These are phyloP conservation scores for Chaetomium tenue DNA, from an alignment of 495 filamentous ascomycete genomes.

Conservation along the genomic window DNA sequence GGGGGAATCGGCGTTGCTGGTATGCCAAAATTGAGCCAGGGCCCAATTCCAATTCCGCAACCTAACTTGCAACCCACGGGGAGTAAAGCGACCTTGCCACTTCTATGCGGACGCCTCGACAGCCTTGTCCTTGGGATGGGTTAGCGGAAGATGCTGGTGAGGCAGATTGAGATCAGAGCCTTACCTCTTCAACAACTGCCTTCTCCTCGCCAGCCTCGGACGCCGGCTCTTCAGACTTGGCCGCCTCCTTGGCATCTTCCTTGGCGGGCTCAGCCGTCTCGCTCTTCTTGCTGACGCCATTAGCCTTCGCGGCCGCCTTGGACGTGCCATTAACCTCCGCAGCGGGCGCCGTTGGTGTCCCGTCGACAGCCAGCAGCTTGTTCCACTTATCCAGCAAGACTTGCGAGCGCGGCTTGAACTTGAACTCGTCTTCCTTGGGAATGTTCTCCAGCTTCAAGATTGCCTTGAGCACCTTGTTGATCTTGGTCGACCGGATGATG, in stretches of 20 bases:
- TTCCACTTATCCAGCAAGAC: conserved; percentile 78
- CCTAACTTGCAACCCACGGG: too few species aligned
- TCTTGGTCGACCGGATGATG: conserved; percentile 83
- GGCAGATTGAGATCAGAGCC: background rate
- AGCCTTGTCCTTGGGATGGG: conserved; percentile 24
- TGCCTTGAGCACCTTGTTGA: conserved; percentile 89
- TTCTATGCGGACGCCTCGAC: conserved; percentile 32
- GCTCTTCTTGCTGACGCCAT: conserved; percentile 47
- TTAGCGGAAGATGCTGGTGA: background rate
- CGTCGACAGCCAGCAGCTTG: conserved; percentile 63
- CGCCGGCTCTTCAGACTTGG: conserved; percentile 16
- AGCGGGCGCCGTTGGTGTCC: conserved; percentile 32
- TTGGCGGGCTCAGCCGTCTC: conserved; percentile 42
- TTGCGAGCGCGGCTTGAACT: conserved; percentile 76
- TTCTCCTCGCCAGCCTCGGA: conserved; percentile 33
- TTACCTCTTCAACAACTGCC: conserved; percentile 38
- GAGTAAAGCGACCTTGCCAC: background rate
- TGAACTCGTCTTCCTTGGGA: conserved; percentile 78
- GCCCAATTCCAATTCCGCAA: background rate
- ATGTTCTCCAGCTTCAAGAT: conserved; percentile 81
- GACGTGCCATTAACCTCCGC: conserved; percentile 19
- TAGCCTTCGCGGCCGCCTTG: conserved; percentile 30
- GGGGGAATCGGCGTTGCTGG: background rate
- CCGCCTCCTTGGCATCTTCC: conserved; percentile 25
- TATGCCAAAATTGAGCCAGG: background rate